These are phyloP conservation scores for Phytophthora pinifolia DNA, from an alignment of 352 stramenopile species.

Conservation along the genomic window DNA sequence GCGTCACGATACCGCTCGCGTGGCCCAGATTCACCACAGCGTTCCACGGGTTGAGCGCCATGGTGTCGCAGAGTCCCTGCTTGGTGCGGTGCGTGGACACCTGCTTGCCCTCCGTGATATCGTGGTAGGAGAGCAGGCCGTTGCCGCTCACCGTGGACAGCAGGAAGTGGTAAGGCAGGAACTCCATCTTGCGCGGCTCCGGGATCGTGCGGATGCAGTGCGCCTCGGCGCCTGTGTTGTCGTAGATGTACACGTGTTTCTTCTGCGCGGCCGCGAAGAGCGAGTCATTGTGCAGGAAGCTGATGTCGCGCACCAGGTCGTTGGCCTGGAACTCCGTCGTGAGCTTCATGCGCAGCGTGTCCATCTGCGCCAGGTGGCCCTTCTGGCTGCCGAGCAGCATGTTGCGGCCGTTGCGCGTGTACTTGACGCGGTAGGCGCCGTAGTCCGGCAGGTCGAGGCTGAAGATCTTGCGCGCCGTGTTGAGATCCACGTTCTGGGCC, in stretches of 20 bases:
- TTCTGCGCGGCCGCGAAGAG: conserved; percentile 97
- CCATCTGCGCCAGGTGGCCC: conserved; percentile 96
- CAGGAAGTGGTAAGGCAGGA: conserved; percentile 99
- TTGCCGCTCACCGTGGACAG: conserved; percentile 94
- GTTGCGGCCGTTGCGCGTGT: conserved; percentile 96
- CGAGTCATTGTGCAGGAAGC: conserved; percentile 97
- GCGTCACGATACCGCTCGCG: conserved; percentile 96
- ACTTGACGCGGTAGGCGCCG: conserved; percentile 93
- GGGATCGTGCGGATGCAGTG: conserved; percentile 94
- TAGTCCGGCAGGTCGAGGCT: conserved; percentile 92
- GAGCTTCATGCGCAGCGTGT: conserved; percentile 91
- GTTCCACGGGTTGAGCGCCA: conserved; percentile 97
- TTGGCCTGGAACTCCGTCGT: conserved; percentile 94
- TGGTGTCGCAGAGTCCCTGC: conserved; percentile 90
- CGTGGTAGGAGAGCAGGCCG: conserved; percentile 93
- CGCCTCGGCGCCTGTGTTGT: conserved; percentile 95
- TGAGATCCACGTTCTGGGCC: conserved; percentile 88
- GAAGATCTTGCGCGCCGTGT: conserved; percentile 96
- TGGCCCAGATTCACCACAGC: conserved; percentile 97
- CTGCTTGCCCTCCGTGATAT: conserved; percentile 95
- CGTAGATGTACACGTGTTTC: conserved; percentile 99
- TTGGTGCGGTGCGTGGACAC: conserved; percentile 92
- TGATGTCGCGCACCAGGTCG: conserved; percentile 94
- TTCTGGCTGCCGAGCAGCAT: conserved; percentile 92
- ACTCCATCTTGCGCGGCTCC: conserved; percentile 93